Conservation (phyloP, 441 rosid species). For the Eruca vesicaria region DNA sequence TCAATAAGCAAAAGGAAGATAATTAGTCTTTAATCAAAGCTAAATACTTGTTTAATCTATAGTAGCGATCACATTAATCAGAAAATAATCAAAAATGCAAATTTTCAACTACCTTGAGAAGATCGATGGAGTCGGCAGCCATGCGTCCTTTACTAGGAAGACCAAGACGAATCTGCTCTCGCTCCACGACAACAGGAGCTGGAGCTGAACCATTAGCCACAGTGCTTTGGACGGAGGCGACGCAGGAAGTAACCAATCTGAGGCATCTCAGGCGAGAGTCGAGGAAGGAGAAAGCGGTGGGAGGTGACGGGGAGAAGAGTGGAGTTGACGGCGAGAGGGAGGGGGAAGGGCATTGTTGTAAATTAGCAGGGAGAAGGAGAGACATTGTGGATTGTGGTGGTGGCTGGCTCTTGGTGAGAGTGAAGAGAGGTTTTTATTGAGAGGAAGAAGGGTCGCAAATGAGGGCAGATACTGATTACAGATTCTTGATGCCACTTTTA, state of each 20-base stretch:
- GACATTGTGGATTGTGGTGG: constrained; percentile 24
- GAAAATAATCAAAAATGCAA: not conserved
- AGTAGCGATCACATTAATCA: not conserved
- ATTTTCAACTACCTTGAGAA: constrained; percentile 58
- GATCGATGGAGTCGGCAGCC: constrained; percentile 81
- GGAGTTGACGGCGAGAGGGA: too few species aligned
- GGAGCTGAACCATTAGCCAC: constrained; percentile 45
- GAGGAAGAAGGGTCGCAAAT: not conserved
- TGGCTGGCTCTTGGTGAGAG: constrained; percentile 12
- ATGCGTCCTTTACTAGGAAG: constrained; percentile 91
- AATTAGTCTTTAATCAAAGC: not conserved
- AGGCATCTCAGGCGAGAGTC: not conserved
- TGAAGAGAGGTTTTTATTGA: constrained; percentile 14
- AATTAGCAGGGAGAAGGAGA: constrained; percentile 34
- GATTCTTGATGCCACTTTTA: constrained; percentile 8
- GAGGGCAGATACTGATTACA: not conserved
- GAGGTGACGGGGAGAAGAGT: too few species aligned
- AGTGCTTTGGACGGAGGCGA: constrained; percentile 45
- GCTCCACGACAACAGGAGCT: constrained; percentile 30
- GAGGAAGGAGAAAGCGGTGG: too few species aligned
- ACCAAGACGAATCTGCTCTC: constrained; percentile 78
- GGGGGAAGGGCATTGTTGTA: constrained; percentile 49
- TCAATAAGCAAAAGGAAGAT: not conserved
- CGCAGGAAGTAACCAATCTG: constrained; percentile 38
- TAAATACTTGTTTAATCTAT: not conserved